Evolutionary conservation across 1,284 basidiomycete genomes (phyloP).

Genomic region (Ustilago sp.): DNA sequence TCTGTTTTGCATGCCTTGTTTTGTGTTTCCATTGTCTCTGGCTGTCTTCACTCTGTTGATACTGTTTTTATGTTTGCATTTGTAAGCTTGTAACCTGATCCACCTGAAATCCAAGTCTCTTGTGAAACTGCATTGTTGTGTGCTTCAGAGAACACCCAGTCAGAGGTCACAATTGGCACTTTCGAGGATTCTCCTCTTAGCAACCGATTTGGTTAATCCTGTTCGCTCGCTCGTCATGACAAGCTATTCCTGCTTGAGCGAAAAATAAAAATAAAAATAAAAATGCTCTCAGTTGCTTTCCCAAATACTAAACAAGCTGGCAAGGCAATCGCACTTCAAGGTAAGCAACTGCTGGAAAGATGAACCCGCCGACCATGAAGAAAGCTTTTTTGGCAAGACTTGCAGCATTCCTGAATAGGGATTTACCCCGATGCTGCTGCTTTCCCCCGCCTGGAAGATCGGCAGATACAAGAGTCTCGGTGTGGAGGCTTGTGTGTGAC

Average conservation of each 20-base stretch:
- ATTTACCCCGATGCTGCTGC: background rate
- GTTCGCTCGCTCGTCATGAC: slow-evolving; percentile 6
- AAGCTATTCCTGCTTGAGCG: slow-evolving; percentile 7
- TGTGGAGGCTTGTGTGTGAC: slow-evolving; percentile 28
- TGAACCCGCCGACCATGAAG: background rate
- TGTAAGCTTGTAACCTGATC: no score
- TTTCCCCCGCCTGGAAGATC: background rate
- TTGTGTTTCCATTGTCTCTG: no score
- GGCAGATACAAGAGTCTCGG: background rate
- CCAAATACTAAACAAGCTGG: slow-evolving; percentile 1
- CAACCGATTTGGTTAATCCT: background rate
- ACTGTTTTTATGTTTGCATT: no score
- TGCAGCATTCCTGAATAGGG: background rate
- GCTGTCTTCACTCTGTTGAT: no score
- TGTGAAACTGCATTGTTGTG: no score
- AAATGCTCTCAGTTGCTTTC: slow-evolving; percentile 1
- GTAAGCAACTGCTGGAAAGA: background rate
- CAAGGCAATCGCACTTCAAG: no score
- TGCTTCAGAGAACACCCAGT: no score
- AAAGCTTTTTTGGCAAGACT: background rate
- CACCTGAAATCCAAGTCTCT: no score
- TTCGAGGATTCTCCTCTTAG: no score
- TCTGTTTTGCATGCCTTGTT: no score
- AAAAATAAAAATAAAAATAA: slow-evolving; percentile 7
- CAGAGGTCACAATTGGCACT: no score